These are phyloP conservation scores for Chloromonas sp. DNA, from an alignment of 163 green algal genomes.

Conservation along the genomic window DNA sequence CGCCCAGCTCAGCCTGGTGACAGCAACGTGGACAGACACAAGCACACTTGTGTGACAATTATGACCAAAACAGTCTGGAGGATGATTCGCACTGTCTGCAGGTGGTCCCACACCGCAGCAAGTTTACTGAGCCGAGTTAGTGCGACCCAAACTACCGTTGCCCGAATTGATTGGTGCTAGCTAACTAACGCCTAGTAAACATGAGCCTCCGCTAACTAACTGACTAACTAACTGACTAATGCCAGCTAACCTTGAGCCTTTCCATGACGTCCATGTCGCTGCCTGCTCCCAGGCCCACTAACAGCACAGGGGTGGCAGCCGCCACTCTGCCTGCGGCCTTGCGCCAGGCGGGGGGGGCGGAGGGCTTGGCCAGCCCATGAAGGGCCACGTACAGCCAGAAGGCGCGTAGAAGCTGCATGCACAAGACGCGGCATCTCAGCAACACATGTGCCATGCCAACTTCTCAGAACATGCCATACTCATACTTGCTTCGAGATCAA, in stretches of 20 bases:
- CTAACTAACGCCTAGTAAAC: too few relatives aligned
- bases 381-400: slow-evolving; percentile 61
- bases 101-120: not conserved
- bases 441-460: not conserved
- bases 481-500: not conserved
- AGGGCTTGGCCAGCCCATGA: slow-evolving; percentile 32
- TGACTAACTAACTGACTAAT: not conserved
- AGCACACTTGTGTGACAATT: too few relatives aligned
- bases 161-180: too few relatives aligned
- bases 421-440: not conserved
- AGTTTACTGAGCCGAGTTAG: not conserved
- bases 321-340: slow-evolving; percentile 48
- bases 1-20: not conserved
- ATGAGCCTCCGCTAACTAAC: not conserved
- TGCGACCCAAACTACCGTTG: not conserved
- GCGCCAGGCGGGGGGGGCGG: slow-evolving; percentile 11
- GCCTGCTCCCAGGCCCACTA: slow-evolving; percentile 40
- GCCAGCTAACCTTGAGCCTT: slow-evolving; percentile 32
- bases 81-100: too few relatives aligned
- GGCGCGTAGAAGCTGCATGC: slow-evolving; percentile 47
- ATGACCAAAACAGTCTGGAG: too few relatives aligned
- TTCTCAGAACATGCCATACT: too few relatives aligned
- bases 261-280: slow-evolving; percentile 46
- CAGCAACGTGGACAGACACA: too few relatives aligned
- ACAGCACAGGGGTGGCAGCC: slow-evolving; percentile 45